These are phyloP conservation scores for Gremmenia infestans DNA, from an alignment of 2,329 filamentous ascomycete species.

Conservation along the genomic window DNA sequence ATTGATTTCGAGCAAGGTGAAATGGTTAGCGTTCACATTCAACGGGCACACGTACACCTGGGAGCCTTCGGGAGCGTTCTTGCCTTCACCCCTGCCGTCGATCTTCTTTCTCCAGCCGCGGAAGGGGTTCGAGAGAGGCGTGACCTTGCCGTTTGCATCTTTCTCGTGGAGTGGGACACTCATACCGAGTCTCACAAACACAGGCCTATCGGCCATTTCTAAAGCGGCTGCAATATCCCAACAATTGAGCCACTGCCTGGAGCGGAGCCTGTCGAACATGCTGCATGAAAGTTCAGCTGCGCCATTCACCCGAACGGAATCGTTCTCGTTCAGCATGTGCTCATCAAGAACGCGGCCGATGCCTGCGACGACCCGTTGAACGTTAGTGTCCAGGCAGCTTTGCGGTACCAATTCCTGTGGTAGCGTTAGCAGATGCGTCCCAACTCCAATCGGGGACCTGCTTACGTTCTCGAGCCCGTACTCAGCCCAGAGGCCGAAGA, in stretches of 20 bases:
- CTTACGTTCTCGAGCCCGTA: conserved; percentile 17
- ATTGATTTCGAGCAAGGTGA: conserved; percentile 28
- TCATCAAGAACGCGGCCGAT: conserved; percentile 12
- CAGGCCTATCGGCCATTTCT: conserved; percentile 22
- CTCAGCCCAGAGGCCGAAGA: conserved; percentile 13
- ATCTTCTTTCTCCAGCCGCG: conserved; percentile 15
- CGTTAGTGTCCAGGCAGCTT: conserved; percentile 9
- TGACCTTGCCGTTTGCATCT: conserved; percentile 12
- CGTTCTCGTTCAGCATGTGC: conserved; percentile 5
- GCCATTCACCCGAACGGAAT: conserved; percentile 16
- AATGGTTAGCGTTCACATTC: conserved; percentile 23
- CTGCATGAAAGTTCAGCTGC: conserved; percentile 14
- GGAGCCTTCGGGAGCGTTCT: conserved; percentile 9
- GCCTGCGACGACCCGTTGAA: conserved; percentile 10
- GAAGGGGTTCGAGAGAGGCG: conserved; percentile 10
- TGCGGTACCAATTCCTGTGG: conserved; percentile 12
- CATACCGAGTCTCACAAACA: conserved; percentile 18
- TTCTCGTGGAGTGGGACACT: conserved; percentile 21
- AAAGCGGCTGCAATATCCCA: conserved; percentile 22
- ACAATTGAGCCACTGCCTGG: conserved; percentile 19
- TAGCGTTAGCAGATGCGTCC: conserved; percentile 8
- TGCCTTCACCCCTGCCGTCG: conserved; percentile 10
- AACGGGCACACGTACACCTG: conserved; percentile 18
- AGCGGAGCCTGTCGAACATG: conserved; percentile 21
- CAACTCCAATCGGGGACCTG: conserved; percentile 2